Evolutionary conservation across 768 basidiomycete genomes (phyloP), one percentile per base, ranked within the genome.

Genomic region (Paxillus involutus): DNA sequence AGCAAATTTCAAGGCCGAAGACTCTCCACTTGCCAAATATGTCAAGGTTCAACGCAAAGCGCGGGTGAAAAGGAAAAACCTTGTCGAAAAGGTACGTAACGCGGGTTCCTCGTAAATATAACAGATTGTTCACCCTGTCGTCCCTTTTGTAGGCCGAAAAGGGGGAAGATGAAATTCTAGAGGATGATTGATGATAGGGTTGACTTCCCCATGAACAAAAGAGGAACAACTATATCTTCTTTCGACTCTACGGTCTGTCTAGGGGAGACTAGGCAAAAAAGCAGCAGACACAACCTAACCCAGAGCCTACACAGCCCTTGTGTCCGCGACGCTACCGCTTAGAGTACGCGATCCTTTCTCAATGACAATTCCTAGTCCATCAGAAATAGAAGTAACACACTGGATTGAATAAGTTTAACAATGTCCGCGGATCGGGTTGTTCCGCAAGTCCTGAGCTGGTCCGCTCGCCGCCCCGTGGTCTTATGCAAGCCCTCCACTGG

Each of bases 21-120:
- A 86, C 19, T 83, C 87, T 4, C 95, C 96, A 7, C 73, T 98
- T 44, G 85, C 83, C 49, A 89, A 85, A 68, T 94, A 90, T 71
- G 77, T 91, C 65, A 86, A 86, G 67, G 79, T 94, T 48, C 86
- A 88, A 72, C 79, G 80, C 61, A 97, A 94, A 77, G 77, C 83
- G 17, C 77, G 94, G 69, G 89, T 89, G 62, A 89, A 86, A 69
- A 78, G 83, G 52, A 79, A 79, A 61, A 79, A 80, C 60, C 69
- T 92, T 43, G 71, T 89, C 43, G 86, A 89, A 66, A 93, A 92
- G 86, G 90, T 87, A 56, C 36, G 70, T 55, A 16, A 39, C 37
- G 32, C 1, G 40, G 49, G 30, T 44, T 44, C 6, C 11, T 32
- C 41, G 37, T 13, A 41, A 33, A 39, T 35, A 33, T 43, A 48